These are phyloP conservation scores for Aspergillus steynii DNA, from an alignment of 495 filamentous ascomycete genomes.

Conservation along the genomic window DNA sequence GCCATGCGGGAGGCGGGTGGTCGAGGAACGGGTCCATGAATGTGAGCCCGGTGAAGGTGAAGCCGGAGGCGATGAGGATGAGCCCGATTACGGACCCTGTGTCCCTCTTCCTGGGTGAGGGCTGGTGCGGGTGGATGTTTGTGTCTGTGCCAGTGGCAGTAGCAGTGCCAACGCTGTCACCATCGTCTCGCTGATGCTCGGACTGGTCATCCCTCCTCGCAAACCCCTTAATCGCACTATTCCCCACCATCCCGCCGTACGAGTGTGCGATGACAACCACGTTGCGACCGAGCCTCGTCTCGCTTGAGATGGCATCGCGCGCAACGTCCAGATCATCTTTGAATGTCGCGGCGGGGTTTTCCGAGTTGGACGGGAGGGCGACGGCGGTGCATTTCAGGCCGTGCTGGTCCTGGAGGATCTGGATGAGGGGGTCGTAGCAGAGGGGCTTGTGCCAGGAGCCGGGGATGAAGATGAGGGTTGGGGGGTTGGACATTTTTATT, in stretches of 20 bases:
- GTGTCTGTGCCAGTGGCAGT: neutral
- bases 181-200: slow-evolving; percentile 17
- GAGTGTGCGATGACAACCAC: slow-evolving; percentile 54
- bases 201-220: slow-evolving; percentile 10
- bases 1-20: slow-evolving; percentile 26
- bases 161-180: no score
- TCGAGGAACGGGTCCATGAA: slow-evolving; percentile 36
- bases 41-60: slow-evolving; percentile 21
- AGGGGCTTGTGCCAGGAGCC: slow-evolving; percentile 49
- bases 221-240: slow-evolving; percentile 47
- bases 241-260: slow-evolving; percentile 52
- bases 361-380: slow-evolving; percentile 39
- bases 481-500: neutral
- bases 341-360: slow-evolving; percentile 37
- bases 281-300: slow-evolving; percentile 34
- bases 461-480: slow-evolving; percentile 46
- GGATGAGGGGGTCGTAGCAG: slow-evolving; percentile 39
- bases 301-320: slow-evolving; percentile 32
- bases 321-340: slow-evolving; percentile 38
- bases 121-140: slow-evolving; percentile 9
- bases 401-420: slow-evolving; percentile 33
- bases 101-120: neutral
- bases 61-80: slow-evolving; percentile 42
- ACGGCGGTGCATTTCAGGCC: slow-evolving; percentile 26
- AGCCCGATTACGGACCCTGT: slow-evolving; percentile 43